A percentile compares a stretch with the other conserved stretches of the same genome.
phyloP scores from a whole-genome alignment of 2,329 filamentous ascomycete species.

The Aspergillus sp. region DNA sequence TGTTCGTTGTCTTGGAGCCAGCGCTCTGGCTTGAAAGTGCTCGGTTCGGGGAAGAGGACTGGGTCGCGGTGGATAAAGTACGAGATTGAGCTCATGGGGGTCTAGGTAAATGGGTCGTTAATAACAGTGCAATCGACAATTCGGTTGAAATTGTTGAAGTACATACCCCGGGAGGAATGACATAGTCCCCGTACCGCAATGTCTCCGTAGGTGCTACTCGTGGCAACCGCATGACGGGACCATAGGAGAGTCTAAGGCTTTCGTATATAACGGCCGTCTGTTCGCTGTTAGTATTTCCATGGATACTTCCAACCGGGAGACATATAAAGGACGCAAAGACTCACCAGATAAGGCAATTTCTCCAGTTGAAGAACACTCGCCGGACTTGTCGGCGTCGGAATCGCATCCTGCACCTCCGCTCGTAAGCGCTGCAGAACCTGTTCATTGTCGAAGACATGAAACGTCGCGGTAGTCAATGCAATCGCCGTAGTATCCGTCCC shows the following conservation, averaged over 20 bases:
- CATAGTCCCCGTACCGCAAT: constrained; percentile 28
- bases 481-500: constrained; percentile 41
- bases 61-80: constrained; percentile 24
- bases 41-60: constrained; percentile 23
- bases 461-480: constrained; percentile 28
- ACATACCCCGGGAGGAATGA: constrained; percentile 31
- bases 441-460: constrained; percentile 23
- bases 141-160: neutral
- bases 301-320: neutral
- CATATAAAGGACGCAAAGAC: neutral
- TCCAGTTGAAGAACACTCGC: constrained; percentile 35
- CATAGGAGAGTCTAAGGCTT: constrained; percentile 40
- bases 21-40: constrained; percentile 26
- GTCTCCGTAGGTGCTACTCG: constrained; percentile 24
- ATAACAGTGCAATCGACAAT: too few relatives aligned
- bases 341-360: constrained; percentile 41
- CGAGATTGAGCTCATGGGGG: constrained; percentile 16
- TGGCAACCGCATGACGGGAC: constrained; percentile 31
- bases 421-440: constrained; percentile 21
- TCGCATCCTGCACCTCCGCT: constrained; percentile 27
- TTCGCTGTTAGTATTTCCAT: too few relatives aligned
- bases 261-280: constrained; percentile 21
- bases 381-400: constrained; percentile 24
- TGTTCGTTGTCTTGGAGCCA: constrained; percentile 15
- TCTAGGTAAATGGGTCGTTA: too few relatives aligned